Base-by-base conservation (phyloP, 208 protist species). In the Dictyostelium gargantuum region DNA sequence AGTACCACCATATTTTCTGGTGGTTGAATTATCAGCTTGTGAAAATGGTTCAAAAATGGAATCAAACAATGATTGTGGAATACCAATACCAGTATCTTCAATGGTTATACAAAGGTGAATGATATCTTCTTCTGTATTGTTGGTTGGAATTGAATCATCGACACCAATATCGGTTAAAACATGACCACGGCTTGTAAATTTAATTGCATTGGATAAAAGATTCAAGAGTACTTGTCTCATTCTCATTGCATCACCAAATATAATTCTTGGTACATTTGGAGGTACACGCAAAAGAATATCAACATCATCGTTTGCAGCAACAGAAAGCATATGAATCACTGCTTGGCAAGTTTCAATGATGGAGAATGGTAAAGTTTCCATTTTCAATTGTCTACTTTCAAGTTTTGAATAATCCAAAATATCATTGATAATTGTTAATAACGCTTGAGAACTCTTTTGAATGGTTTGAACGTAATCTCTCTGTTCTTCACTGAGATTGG, bases 61-160 rank as follows among this genome's bases (percentile, higher is more conserved):
- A 10, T 46, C 77, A 32, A 93, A 85, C 19, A 86, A 38, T 6
- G 95, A 92, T 76, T 48, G 52, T 23, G 94, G 68, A 19, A 97
- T 96, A 44, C 95, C 95, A 42, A 96, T 93, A 58, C 95, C 95
- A 3, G 92, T 94, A 54, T 97, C 95, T 44, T 73, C 56, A 9
- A 94, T 89, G 0, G 68, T 79, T n/a, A 93, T 92, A 23, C 79
- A 77, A n/a, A 77, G 63, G 44, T 86, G 32, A 19, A 93, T 93
- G 8, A 54, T 76, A 17, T 85, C 76, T 10, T 73, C 32, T 1
- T 46, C 11, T 11, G 29, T 38, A 35, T 80, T 38, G 9, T 63
- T 52, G 4, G 68, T 42, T 2, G 75, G 56, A 10, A 56, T 52
- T 54, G 46, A 50, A 6, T 80, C 84, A 21, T 85, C 66, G 0